Evolutionary conservation across 2,329 filamentous ascomycete genomes (phyloP).

Genomic region (Penicillium thymicola): DNA sequence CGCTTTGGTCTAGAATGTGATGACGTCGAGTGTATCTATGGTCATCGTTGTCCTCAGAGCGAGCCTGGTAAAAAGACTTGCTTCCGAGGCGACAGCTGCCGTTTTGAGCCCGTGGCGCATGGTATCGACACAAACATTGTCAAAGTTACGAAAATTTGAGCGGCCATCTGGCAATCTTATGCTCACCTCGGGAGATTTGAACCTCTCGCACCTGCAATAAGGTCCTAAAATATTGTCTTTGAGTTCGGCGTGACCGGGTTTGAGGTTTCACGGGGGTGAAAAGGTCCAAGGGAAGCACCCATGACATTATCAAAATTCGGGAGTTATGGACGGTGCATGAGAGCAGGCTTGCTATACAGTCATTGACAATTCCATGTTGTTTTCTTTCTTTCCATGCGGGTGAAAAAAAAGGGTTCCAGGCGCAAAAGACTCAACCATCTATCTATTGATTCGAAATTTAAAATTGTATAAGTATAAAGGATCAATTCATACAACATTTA

Average conservation of each 20-base stretch:
- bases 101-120: conserved; percentile 57
- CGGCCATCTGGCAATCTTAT: background rate
- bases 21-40: conserved; percentile 61
- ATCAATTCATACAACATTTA: conserved; percentile 1
- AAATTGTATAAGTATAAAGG: conserved; percentile 13
- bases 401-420: conserved; percentile 1
- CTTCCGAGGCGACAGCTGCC: conserved; percentile 57
- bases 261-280: conserved; percentile 2
- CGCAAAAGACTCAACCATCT: conserved; percentile 1
- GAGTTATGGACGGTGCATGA: conserved; percentile 6
- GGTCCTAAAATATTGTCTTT: conserved; percentile 3
- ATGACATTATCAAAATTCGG: conserved; percentile 2
- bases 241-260: conserved; percentile 7
- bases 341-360: background rate
- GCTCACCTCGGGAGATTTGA: background rate
- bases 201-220: conserved; percentile 4
- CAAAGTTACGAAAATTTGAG: conserved; percentile 48
- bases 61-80: conserved; percentile 53
- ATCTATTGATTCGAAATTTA: conserved; percentile 1
- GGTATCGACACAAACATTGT: conserved; percentile 57
- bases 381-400: background rate
- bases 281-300: background rate
- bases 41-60: conserved; percentile 59
- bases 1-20: conserved; percentile 56
- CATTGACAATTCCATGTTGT: background rate